These are phyloP conservation scores for Endotrypanum monterogeii DNA, from an alignment of 208 protist genomes.

Conservation along the genomic window DNA sequence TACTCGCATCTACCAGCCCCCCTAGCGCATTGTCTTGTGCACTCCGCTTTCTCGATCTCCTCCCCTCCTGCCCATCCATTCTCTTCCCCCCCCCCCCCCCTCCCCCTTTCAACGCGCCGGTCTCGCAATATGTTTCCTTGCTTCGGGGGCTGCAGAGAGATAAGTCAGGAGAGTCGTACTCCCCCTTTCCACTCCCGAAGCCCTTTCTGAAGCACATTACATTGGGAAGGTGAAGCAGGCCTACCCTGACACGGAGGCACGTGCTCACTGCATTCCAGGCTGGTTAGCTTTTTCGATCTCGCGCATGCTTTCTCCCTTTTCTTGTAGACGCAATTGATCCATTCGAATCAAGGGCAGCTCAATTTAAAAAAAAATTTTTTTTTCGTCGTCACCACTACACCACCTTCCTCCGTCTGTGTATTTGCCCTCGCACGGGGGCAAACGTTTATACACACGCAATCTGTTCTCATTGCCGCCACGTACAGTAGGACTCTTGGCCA, in stretches of 20 bases:
- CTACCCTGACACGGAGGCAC: background rate
- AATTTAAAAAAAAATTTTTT: background rate
- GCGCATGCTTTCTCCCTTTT: no score
- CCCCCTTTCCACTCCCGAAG: background rate
- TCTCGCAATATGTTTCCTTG: background rate
- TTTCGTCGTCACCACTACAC: background rate
- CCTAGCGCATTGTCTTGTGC: background rate
- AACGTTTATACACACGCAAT: background rate
- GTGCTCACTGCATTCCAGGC: conserved; percentile 7
- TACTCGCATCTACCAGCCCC: no score
- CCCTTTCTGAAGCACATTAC: background rate
- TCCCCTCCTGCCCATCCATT: no score
- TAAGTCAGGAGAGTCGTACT: no score
- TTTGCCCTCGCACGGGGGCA: background rate
- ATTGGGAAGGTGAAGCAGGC: background rate
- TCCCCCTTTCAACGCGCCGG: background rate
- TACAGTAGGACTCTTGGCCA: background rate
- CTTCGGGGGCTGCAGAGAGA: background rate
- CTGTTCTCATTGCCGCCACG: background rate
- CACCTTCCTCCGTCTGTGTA: background rate
- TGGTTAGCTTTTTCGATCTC: conserved; percentile 13
- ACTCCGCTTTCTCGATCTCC: background rate
- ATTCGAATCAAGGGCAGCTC: no score
- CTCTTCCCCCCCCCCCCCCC: background rate
- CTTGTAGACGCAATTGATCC: no score